A percentile compares a stretch with the other conserved stretches of the same genome.
Conservation (phyloP, 192 early-diverging fungal genomes). For the Neocallimastix lanati region DNA sequence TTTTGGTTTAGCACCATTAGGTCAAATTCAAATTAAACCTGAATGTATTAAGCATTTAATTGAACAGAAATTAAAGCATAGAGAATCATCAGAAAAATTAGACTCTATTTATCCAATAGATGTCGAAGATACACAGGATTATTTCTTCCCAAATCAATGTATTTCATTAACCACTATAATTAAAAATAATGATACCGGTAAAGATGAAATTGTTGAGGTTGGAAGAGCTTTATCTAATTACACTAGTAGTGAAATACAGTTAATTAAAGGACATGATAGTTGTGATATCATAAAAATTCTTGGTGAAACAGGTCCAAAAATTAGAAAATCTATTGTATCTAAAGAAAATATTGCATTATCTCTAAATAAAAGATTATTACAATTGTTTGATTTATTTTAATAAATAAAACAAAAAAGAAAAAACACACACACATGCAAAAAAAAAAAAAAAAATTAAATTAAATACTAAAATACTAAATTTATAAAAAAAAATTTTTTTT, state of each 20-base stretch:
- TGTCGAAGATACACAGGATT: background rate
- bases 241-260: background rate
- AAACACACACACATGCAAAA: no score
- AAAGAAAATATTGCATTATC: background rate
- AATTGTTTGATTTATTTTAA: background rate
- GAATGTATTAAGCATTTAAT: background rate
- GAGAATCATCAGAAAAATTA: background rate
- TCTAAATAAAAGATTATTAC: background rate
- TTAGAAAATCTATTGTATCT: background rate
- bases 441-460: no score
- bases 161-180: background rate
- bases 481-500: no score
- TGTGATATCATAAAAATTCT: background rate
- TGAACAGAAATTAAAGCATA: no score
- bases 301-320: background rate
- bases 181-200: background rate
- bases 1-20: background rate
- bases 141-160: background rate
- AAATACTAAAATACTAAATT: no score
- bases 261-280: background rate
- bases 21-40: background rate
- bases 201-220: background rate
- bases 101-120: background rate
- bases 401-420: no score
- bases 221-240: background rate